Conservation (phyloP, 371 early-diverging fungal species). For the Mucor velutinosus region DNA sequence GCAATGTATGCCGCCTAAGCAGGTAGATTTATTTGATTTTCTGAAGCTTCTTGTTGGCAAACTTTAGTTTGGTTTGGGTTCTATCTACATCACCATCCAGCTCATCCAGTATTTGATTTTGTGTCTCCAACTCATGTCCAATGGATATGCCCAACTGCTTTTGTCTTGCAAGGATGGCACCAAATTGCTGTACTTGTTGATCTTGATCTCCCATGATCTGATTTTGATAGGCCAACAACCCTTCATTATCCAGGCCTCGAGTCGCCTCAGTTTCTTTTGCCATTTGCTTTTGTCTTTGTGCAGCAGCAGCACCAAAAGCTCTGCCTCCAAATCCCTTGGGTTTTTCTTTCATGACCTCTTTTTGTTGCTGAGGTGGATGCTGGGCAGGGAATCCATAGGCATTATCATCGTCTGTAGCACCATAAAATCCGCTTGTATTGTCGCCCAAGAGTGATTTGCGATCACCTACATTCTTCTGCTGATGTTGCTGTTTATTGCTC, state of each 20-base stretch:
- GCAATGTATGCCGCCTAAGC: too few relatives aligned
- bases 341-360: constrained; percentile 1
- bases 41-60: constrained; percentile 77
- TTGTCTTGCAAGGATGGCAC: constrained; percentile 78
- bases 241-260: constrained; percentile 73
- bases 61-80: constrained; percentile 74
- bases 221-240: constrained; percentile 76
- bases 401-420: not conserved
- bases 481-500: not conserved
- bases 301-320: constrained; percentile 70
- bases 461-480: constrained; percentile 19
- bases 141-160: constrained; percentile 85
- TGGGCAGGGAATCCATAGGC: constrained; percentile 29
- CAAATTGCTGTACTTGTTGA: constrained; percentile 73
- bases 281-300: constrained; percentile 18
- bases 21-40: constrained; percentile 58
- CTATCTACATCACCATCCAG: constrained; percentile 75
- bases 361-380: not conserved
- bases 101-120: constrained; percentile 86
- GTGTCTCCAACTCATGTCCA: constrained; percentile 86
- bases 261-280: constrained; percentile 80
- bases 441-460: constrained; percentile 28
- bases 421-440: constrained; percentile 4
- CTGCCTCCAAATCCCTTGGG: constrained; percentile 37
- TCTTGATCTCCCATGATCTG: constrained; percentile 85